Percentiles rank a stretch among this genome's conserved stretches.
phyloP scores from a whole-genome alignment of 2,329 filamentous ascomycete species.

The Ilyonectria robusta region DNA sequence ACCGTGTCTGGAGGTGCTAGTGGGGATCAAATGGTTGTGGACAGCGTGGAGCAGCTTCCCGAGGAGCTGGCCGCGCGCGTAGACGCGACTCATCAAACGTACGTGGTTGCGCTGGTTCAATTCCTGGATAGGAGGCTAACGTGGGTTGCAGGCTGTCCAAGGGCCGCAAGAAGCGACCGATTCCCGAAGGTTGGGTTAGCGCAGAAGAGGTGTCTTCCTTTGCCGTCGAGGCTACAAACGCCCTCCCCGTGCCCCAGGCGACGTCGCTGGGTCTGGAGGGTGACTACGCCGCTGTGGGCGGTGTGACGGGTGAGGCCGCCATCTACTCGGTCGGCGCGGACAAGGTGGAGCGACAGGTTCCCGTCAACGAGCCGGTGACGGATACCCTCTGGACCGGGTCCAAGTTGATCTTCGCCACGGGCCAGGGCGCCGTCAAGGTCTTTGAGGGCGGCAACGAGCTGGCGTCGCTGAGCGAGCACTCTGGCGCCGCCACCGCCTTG shows the following conservation, averaged over 20 bases:
- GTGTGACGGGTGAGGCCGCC: constrained; percentile 79
- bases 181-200: constrained; percentile 89
- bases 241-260: constrained; percentile 63
- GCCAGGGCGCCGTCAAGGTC: constrained; percentile 84
- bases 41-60: constrained; percentile 80
- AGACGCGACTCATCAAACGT: constrained; percentile 85
- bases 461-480: constrained; percentile 83
- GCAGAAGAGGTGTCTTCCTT: constrained; percentile 75
- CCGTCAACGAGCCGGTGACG: constrained; percentile 78
- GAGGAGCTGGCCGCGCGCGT: constrained; percentile 80
- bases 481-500: constrained; percentile 83
- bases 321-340: constrained; percentile 82
- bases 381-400: constrained; percentile 74
- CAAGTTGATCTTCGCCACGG: constrained; percentile 80
- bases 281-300: constrained; percentile 80
- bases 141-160: constrained; percentile 78
- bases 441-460: constrained; percentile 80
- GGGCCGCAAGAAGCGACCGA: constrained; percentile 88
- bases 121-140: constrained; percentile 27
- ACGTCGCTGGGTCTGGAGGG: constrained; percentile 67
- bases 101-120: constrained; percentile 54
- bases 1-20: constrained; percentile 74
- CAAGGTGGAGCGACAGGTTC: constrained; percentile 76
- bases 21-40: constrained; percentile 94
- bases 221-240: constrained; percentile 59